A percentile compares a stretch with the other conserved stretches of the same genome.
Evolutionary conservation across 176 grass and related monocot genomes (phyloP).

Genomic region (Dactylis glomerata): DNA sequence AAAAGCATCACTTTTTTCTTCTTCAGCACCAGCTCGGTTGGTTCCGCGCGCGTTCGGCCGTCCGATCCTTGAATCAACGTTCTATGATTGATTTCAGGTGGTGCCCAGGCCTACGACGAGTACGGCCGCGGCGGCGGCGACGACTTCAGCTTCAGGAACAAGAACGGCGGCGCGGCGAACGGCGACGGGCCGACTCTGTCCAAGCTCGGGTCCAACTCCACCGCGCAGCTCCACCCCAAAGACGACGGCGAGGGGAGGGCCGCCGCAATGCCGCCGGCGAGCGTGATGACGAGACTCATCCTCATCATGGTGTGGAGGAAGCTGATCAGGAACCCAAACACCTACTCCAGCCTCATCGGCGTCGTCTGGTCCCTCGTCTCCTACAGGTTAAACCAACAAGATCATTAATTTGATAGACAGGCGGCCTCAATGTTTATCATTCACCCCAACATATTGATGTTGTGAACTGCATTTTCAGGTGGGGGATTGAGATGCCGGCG

Average conservation of each 20-base stretch:
- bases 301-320: slow-evolving; percentile 98
- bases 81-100: slow-evolving; percentile 15
- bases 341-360: slow-evolving; percentile 85
- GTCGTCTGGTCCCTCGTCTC: slow-evolving; percentile 90
- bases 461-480: slow-evolving; percentile 29
- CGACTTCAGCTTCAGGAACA: slow-evolving; percentile 71
- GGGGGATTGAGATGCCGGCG: slow-evolving; percentile 82
- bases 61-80: neutral
- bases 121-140: slow-evolving; percentile 42
- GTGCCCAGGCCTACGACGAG: slow-evolving; percentile 52
- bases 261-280: slow-evolving; percentile 62
- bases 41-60: neutral
- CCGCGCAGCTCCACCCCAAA: slow-evolving; percentile 76
- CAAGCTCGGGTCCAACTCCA: slow-evolving; percentile 83
- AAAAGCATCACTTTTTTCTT: neutral
- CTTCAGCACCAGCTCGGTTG: neutral
- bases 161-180: slow-evolving; percentile 40
- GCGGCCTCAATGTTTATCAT: neutral
- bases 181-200: slow-evolving; percentile 62
- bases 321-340: slow-evolving; percentile 91
- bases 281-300: slow-evolving; percentile 92
- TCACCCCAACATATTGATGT: neutral
- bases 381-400: slow-evolving; percentile 53
- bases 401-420: neutral
- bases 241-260: slow-evolving; percentile 45